Base-by-base conservation (phyloP, 139 green algal species). In the Chlamydomonas sp. region DNA sequence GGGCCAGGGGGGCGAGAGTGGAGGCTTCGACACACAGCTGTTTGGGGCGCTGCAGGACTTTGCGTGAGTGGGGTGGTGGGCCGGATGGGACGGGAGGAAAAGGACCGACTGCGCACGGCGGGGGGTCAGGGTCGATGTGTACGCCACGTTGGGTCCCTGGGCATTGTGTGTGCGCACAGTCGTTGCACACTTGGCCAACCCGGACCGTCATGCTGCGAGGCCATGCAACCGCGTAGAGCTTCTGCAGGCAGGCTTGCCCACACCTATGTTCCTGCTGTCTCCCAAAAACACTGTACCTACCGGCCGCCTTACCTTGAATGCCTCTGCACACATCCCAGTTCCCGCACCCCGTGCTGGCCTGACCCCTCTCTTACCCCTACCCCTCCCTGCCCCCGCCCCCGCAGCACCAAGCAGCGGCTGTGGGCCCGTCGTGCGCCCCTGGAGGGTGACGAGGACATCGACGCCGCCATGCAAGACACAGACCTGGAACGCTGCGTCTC, bases 321-420 rank as follows among this genome's bases (percentile, higher is more conserved):
- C 12, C 16, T n/a, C 16, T 31, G 69, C 69, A 12, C 16, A 31
- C 69, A 12, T 49, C 69, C 69, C 31, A 49, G 31, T 49, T n/a
- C 69, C 69, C 69, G n/a, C 69, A 20, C 69, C n/a, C 8, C 16
- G 20, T n/a, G 16, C 7, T 80, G 3, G 49, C 49, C 7, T 80
- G 57, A n/a, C 31, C 31, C 62, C 17, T 31, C 63, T 31, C 17
- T 2, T 62, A 8, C 58, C 61, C 31, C 60, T 63, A 20, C n/a
- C 75, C 10, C 64, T 63, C 10, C 15, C 3, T 17, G 62, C 78
- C 61, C 6, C 2, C 14, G 17, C 78, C 62, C 6, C 71, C 20
- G 71, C 82, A 86, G 82, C n/a, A 86, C 82, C 71, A 71, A 86
- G 12, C 82, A 58, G 14, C 82, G 82, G 82, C 71, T 86, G 71